Evolutionary conservation across 2,329 filamentous ascomycete genomes (phyloP).

Genomic region (Orbilia oligospora): DNA sequence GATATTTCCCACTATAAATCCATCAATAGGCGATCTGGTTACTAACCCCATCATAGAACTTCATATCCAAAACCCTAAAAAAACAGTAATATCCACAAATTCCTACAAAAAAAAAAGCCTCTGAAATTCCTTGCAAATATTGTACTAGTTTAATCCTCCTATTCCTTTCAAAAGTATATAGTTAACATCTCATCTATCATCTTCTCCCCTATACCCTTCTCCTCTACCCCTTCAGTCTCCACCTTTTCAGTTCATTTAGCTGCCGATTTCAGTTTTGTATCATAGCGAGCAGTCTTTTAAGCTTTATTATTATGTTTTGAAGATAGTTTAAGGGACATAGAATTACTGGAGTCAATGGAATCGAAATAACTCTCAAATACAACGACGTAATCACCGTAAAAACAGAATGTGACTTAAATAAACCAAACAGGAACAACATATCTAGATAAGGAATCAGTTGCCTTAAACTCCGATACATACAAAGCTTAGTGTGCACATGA

Average conservation of each 20-base stretch:
- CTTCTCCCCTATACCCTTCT: background rate
- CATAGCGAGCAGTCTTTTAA: background rate
- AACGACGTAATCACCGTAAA: too few relatives aligned
- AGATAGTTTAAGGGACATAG: background rate
- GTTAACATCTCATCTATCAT: background rate
- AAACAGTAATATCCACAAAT: conserved; percentile 37
- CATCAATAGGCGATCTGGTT: background rate
- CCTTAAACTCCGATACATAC: too few relatives aligned
- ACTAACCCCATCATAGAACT: conserved; percentile 36
- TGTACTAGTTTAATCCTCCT: background rate
- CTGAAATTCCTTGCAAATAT: background rate
- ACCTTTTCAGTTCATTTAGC: background rate
- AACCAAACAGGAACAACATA: too few relatives aligned
- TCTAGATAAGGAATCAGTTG: too few relatives aligned
- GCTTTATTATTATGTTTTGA: background rate
- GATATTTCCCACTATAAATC: background rate
- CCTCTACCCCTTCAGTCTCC: background rate
- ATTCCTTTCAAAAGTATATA: conserved; percentile 22
- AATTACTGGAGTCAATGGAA: conserved; percentile 3
- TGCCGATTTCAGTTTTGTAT: background rate
- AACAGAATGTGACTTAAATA: too few relatives aligned
- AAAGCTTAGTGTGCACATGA: too few relatives aligned
- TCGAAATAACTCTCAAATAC: background rate
- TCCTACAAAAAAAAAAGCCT: conserved; percentile 23
- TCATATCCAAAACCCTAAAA: conserved; percentile 34